Evolutionary conservation across 2,329 filamentous ascomycete genomes (phyloP).

Genomic region (Myriosclerotinia curreyana): DNA sequence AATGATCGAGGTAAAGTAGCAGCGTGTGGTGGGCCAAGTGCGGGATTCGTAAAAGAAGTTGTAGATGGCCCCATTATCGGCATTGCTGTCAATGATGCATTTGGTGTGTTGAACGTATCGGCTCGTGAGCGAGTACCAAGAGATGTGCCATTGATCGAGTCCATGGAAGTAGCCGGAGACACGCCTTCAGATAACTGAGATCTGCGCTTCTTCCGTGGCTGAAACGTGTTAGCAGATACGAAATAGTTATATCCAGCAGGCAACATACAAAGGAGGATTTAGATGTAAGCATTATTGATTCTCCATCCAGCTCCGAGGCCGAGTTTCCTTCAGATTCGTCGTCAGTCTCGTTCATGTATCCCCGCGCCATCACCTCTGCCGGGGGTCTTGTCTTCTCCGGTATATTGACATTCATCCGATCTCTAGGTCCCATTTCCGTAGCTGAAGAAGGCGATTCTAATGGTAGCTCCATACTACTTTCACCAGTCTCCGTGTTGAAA

Average conservation of each 20-base stretch:
- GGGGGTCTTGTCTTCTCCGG: conserved; percentile 89
- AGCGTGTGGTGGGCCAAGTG: conserved; percentile 37
- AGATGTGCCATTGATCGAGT: conserved; percentile 74
- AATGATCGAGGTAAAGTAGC: conserved; percentile 73
- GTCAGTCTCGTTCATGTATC: conserved; percentile 78
- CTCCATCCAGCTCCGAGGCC: conserved; percentile 81
- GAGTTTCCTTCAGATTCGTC: conserved; percentile 82
- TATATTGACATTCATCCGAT: conserved; percentile 83
- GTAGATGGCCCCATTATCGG: conserved; percentile 36
- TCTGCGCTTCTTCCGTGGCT: conserved; percentile 62
- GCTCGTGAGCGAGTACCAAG: conserved; percentile 55
- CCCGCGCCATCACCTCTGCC: conserved; percentile 84
- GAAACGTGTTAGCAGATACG: conserved; percentile 33
- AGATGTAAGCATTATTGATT: conserved; percentile 66
- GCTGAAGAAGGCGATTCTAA: conserved; percentile 81
- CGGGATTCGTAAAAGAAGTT: conserved; percentile 58
- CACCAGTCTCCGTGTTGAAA: conserved; percentile 96
- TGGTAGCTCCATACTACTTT: conserved; percentile 90
- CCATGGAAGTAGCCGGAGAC: conserved; percentile 86
- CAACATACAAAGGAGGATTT: conserved; percentile 64
- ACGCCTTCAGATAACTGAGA: conserved; percentile 61
- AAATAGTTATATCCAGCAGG: conserved; percentile 9
- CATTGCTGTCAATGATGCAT: conserved; percentile 46
- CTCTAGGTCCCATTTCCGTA: conserved; percentile 79
- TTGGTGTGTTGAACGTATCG: conserved; percentile 54